Conservation (phyloP, 75 land plant species). For the Pinus albicaulis region DNA sequence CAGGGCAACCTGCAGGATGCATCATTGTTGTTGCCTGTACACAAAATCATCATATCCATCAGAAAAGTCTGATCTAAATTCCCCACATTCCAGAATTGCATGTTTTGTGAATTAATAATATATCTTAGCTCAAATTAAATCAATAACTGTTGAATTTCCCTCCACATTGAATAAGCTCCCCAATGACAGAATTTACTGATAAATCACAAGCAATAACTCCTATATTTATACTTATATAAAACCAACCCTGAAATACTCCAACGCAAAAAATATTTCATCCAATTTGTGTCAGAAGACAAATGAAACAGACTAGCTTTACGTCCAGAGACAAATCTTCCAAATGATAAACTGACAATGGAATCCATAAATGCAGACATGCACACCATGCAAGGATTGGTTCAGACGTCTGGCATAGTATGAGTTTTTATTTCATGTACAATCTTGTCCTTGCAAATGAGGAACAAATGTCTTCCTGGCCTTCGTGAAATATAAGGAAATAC, state of each 20-base stretch:
- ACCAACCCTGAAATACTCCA: not conserved
- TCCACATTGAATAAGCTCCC: not conserved
- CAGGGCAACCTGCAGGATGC: conserved; percentile 90
- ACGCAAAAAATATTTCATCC: not conserved
- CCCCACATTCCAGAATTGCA: not conserved
- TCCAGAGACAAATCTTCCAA: too few species aligned
- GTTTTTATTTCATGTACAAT: too few species aligned
- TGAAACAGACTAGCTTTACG: not conserved
- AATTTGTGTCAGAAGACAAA: not conserved
- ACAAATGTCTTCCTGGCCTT: too few species aligned
- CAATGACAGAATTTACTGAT: not conserved
- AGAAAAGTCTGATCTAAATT: not conserved
- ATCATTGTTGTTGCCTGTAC: conserved; percentile 49
- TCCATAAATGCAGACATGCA: too few species aligned
- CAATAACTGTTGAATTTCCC: not conserved
- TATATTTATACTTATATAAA: not conserved
- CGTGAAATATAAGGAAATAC: too few species aligned
- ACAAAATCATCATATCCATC: conserved; percentile 5
- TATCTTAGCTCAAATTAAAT: not conserved
- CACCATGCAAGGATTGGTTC: too few species aligned
- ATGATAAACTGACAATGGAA: too few species aligned
- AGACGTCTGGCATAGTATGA: too few species aligned
- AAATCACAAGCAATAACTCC: not conserved
- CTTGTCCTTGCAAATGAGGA: too few species aligned
- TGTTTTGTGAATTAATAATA: not conserved